Evolutionary conservation across 352 stramenopile species (phyloP), one percentile per base, ranked within the genome.

Genomic region (Globisporangium iwayamae): DNA sequence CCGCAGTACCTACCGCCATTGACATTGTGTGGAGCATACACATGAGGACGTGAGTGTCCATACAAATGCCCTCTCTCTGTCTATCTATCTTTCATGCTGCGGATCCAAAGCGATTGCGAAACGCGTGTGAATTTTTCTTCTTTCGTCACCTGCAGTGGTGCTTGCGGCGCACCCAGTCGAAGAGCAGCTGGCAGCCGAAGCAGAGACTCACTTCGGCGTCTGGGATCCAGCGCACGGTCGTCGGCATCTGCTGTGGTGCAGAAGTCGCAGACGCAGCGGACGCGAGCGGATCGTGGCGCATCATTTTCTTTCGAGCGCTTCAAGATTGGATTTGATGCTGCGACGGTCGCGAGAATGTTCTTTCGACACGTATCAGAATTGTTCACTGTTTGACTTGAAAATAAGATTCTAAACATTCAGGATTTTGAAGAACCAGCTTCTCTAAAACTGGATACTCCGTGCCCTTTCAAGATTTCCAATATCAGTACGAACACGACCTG

Each of bases 131-230:
- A 13, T 43, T 43, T 16, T 18, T 18, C 22, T 8, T 32, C 8
- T 11, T 16, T 16, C 39, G 41, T 28, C 68, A 83, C 75, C 91
- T 78, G 75, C 91, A 97, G 72, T 97, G 89, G 68, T 98, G 91
- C 59, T 94, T 93, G 63, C 87, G 87, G 7, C 87, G 87, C 66
- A 93, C 78, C 87, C 87, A 96, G 73, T 96, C 87, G 68, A 96
- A 96, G 59, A 93, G 74, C 56, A 94, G 75, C 43, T 91, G 79
- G 50, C 87, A 96, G 59, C 79, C 74, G 45, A 76, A 76, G 74
- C 87, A 96, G 38, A 93, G 70, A 41, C 73, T 91, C 63, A 90
- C 85, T 63, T 94, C 87, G 22, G 76, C 83, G 59, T 96, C 87
- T 20, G 79, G 74, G 60, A 93, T 87, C 87, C 87, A 96, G 60